These are phyloP conservation scores for Atalantia buxifolia DNA, from an alignment of 345 rosid genomes.

Conservation along the genomic window DNA sequence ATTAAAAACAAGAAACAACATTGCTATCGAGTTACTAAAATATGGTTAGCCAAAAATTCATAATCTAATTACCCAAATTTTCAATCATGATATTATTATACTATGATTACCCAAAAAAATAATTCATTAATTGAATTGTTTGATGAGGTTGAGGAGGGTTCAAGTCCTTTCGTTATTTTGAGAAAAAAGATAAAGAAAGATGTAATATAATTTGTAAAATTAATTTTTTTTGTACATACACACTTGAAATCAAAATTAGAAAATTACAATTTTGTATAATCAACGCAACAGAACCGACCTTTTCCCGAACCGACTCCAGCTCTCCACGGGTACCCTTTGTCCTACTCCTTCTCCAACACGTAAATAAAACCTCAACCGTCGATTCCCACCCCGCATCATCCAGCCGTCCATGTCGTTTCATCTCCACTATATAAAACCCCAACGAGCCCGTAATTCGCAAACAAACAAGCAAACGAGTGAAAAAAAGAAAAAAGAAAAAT, in stretches of 20 bases:
- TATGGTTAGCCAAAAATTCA: too few relatives aligned
- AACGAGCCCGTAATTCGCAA: not conserved
- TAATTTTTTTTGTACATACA: not conserved
- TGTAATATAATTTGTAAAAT: not conserved
- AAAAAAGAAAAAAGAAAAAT: not conserved
- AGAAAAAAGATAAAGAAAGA: too few relatives aligned
- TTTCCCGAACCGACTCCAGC: not conserved
- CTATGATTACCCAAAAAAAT: too few relatives aligned
- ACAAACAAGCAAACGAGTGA: not conserved
- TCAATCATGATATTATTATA: too few relatives aligned
- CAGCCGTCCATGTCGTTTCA: not conserved
- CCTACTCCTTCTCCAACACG: not conserved
- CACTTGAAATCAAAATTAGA: not conserved
- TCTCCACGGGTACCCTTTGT: not conserved
- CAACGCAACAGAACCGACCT: conserved; percentile 1
- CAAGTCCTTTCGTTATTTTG: too few relatives aligned
- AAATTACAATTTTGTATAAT: not conserved
- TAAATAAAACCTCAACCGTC: not conserved
- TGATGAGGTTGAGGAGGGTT: too few relatives aligned
- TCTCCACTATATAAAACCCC: not conserved
- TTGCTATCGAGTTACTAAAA: too few relatives aligned
- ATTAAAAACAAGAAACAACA: too few relatives aligned
- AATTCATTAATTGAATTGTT: too few relatives aligned
- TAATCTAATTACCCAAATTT: too few relatives aligned
- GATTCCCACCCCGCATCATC: not conserved